Evolutionary conservation across 179 eudicot genomes (phyloP), one percentile per base, ranked within the genome.

Genomic region (Patellifolia procumbens): DNA sequence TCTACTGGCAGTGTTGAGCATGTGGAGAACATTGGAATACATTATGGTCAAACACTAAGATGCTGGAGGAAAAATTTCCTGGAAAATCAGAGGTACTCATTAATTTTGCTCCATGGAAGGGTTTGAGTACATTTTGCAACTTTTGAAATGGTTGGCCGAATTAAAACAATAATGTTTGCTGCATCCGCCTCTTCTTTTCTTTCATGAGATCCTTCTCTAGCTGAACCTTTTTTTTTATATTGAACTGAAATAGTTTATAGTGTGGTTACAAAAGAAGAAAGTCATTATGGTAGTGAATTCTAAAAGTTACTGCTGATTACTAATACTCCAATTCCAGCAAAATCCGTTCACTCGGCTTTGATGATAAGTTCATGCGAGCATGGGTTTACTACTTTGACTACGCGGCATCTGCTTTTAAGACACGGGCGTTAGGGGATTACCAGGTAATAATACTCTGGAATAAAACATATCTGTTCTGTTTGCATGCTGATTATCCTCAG

Each of bases 341-440:
- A 86, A 93, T 95, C 46, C 74, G 67, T 13, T 82, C 87, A 70
- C 80, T 93, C 77, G 98, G 99, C 29, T 95, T 93, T 79, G 58
- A 93, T 72, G 92, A 93, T 74, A 95, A 91, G 87, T 93, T 95
- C 85, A 88, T 93, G 60, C 85, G 97, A 35, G 91, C 97, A 59
- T 93, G 97, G 97, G 99, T 91, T 78, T 95, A 95, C 68, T 95
- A 91, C 72, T 95, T 93, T 71, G 97, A 91, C 75, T 93, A 95
- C 52, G 85, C 89, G 77, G 95, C 93, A 45, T 92, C 99, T 32
- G 93, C 92, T 37, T 90, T 91, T 79, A 91, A 89, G 78, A 67
- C 99, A 10, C 80, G 91, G 24, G 89, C 95, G 3, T 85, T 92
- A 7, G 97, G 93, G 35, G 81, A 87, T 71, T 92, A 93, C 76